phyloP scores from a whole-genome alignment of 805 yeast species.

The Candida krabiensis region DNA sequence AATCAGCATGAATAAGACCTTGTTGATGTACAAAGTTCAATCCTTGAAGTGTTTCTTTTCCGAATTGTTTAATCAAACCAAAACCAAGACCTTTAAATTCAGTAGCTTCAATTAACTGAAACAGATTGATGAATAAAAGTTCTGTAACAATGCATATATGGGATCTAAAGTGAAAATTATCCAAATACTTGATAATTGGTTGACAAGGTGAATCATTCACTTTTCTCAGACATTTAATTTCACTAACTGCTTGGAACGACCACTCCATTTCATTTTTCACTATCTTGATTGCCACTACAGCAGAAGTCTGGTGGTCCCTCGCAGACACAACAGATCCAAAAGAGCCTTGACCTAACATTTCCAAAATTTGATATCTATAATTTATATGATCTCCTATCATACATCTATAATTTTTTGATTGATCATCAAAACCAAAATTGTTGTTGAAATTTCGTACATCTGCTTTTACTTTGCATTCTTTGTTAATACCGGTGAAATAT shows the following conservation, averaged over 20 bases:
- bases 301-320: constrained; percentile 60
- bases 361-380: constrained; percentile 65
- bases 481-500: constrained; percentile 48
- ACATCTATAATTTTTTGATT: constrained; percentile 58
- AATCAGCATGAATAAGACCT: constrained; percentile 75
- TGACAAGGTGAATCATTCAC: constrained; percentile 36
- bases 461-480: constrained; percentile 25
- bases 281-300: constrained; percentile 69
- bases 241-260: constrained; percentile 76
- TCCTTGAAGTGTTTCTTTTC: constrained; percentile 58
- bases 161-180: constrained; percentile 76
- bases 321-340: constrained; percentile 79
- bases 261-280: constrained; percentile 72
- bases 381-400: constrained; percentile 68
- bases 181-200: constrained; percentile 53
- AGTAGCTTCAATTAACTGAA: constrained; percentile 53
- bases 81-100: constrained; percentile 50
- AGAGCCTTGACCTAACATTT: constrained; percentile 71
- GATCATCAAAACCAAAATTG: constrained; percentile 76
- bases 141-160: constrained; percentile 84
- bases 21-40: constrained; percentile 56
- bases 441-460: constrained; percentile 39
- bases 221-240: constrained; percentile 62
- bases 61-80: constrained; percentile 42
- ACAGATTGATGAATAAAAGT: constrained; percentile 63